These are phyloP conservation scores for Parastagonospora avenae DNA, from an alignment of 2,329 filamentous ascomycete species.

Conservation along the genomic window DNA sequence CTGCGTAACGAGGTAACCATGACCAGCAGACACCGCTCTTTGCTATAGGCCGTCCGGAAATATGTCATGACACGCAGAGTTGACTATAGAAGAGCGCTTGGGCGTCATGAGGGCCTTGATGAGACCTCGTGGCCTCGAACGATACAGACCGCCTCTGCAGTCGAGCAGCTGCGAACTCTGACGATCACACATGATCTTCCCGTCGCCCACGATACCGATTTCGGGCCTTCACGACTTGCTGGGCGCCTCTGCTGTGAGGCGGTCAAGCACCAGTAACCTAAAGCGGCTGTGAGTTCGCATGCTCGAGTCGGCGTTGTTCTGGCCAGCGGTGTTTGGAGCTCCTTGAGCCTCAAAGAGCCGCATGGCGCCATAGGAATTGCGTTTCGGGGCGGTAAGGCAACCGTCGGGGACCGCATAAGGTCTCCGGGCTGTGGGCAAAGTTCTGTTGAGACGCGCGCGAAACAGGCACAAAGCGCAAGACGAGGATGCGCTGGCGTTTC, in stretches of 20 bases:
- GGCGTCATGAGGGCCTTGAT: neutral
- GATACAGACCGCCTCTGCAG: neutral
- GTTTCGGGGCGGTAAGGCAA: neutral
- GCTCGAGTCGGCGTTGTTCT: neutral
- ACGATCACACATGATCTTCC: neutral
- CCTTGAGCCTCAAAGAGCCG: constrained; percentile 15
- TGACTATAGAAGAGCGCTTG: neutral
- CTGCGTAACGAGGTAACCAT: too few relatives aligned
- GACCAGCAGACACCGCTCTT: too few relatives aligned
- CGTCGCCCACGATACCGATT: neutral
- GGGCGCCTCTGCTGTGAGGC: neutral
- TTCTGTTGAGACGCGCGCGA: constrained; percentile 5
- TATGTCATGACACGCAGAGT: too few relatives aligned
- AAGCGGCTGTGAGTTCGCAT: neutral
- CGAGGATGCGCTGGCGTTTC: constrained; percentile 5
- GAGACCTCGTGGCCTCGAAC: neutral
- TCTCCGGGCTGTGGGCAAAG: constrained; percentile 15
- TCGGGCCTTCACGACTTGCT: neutral
- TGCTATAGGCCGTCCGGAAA: too few relatives aligned
- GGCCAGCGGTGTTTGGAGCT: constrained; percentile 3
- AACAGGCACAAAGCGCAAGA: constrained; percentile 2
- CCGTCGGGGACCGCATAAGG: constrained; percentile 14
- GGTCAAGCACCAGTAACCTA: neutral
- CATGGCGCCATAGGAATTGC: neutral
- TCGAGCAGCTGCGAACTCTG: neutral